Evolutionary conservation across 73 alveolate species (phyloP), one percentile per base, ranked within the genome.

Genomic region (Halteria grandinella): DNA sequence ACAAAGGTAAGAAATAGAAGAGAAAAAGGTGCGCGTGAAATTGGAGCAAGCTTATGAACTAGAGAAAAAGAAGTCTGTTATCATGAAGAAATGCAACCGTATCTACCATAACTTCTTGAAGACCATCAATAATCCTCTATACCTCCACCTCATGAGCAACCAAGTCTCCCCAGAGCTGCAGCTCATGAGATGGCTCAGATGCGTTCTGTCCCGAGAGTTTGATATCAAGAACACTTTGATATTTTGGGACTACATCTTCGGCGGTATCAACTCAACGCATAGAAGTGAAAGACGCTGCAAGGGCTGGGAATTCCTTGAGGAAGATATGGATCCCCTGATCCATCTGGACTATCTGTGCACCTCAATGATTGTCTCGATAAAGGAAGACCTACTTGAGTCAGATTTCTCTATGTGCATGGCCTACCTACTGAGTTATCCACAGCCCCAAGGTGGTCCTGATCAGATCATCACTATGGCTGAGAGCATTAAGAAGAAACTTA

Each of bases 131-230:
- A 50, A 51, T 31, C 62, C 75, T 53, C 40, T 88, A 21, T 83
- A 83, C 54, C 27, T 39, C 20, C 91, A 88, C 66, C 64, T 88
- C 40, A 50, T 49, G 54, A 51, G 51, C 10, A 69, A 85, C 48
- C 50, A 83, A 43, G 75, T 88, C 11, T 78, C 83, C 20, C 95
- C 95, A 0, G 92, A 88, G 29, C 71, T 88, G 18, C 53, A 83
- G 44, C 52, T 88, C 0, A 81, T 82, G 84, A 53, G 95, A 59
- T 88, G 89, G 87, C 73, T 88, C 3, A 75, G 95, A 59, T 88
- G 95, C 47, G 64, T 88, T 15, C 72, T 88, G n/a, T 66, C 83
- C 55, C 45, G 95, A 54, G 95, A 88, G 37, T 83, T 75, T 41
- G 55, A 45, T 17, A 62, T 88, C 25, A 85, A 86, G 8, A 48